Evolutionary conservation across 1,284 basidiomycete species (phyloP), one percentile per base, ranked within the genome.

Genomic region (Xerocomus nothofagi): DNA sequence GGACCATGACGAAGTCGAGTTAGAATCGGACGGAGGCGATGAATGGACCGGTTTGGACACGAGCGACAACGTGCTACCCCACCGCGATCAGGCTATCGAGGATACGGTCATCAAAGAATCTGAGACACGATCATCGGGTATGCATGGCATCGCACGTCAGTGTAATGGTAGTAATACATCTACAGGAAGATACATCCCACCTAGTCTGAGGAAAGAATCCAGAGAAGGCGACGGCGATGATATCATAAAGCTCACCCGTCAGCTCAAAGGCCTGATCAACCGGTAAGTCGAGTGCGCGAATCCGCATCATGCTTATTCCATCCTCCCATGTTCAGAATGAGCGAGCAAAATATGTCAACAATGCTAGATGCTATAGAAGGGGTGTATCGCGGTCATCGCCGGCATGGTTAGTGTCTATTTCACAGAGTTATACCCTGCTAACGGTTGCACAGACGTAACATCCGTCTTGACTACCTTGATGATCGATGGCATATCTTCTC

Each of bases 201-300:
- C 88, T 30, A 77, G 84, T 61, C 69, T 87, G 12, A 75, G 88
- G 49, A 74, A 78, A 40, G 60, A 71, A 41, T 51, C 61, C 39
- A 41, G 55, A 29, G 53, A 56, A 26, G 57, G 67, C 34, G 71
- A 61, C 48, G 67, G 65, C 50, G 84, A 86, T 56, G 75, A 73
- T 31, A 70, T 79, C 37, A 53, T 75, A 9, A 92, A 91, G 67
- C 76, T 98, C 20, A 82, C 77, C 7, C 80, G 88, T 45, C 90
- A 90, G 59, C 71, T 93, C 12, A 94, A 97, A 69, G 94, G 95
- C 66, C 72, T 93, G 9, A 77, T 98, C 42, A 98, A 98, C 69
- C 80, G 91, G 86, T 91, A 63, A 50, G 74, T 29, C 51, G 33
- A 52, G 17, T 45, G 15, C n/a, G 17, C 17, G 18, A n/a, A 42